Evolutionary conservation across 768 basidiomycete genomes (phyloP).

Genomic region (Macrolepiota dolichaula): DNA sequence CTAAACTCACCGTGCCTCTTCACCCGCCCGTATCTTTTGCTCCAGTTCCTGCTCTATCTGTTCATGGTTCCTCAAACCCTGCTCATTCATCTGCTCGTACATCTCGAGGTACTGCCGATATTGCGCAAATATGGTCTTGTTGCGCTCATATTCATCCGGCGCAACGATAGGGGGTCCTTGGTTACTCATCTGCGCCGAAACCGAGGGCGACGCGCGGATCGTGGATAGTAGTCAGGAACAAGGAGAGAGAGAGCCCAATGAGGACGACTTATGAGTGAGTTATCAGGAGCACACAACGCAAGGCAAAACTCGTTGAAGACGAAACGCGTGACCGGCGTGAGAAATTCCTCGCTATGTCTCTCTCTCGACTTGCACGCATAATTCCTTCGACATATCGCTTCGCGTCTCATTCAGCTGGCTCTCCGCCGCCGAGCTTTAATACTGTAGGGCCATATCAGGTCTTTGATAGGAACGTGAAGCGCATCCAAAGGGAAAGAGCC

Average conservation of each 20-base stretch:
- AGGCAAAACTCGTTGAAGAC: not conserved
- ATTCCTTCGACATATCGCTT: slow-evolving; percentile 31
- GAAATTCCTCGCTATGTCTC: slow-evolving; percentile 18
- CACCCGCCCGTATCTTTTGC: slow-evolving; percentile 35
- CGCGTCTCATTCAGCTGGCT: slow-evolving; percentile 46
- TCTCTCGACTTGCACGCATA: slow-evolving; percentile 17
- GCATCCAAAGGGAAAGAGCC: slow-evolving; percentile 73
- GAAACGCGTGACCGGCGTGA: slow-evolving; percentile 3
- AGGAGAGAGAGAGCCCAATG: not conserved
- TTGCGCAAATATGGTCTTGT: slow-evolving; percentile 5
- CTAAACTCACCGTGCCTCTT: slow-evolving; percentile 42
- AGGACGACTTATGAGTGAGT: not conserved
- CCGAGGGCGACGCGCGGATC: slow-evolving; percentile 3
- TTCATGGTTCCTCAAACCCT: slow-evolving; percentile 29
- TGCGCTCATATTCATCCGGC: slow-evolving; percentile 14
- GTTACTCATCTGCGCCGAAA: slow-evolving; percentile 1
- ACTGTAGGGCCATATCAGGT: slow-evolving; percentile 71
- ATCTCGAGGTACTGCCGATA: slow-evolving; percentile 25
- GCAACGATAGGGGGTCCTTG: not conserved
- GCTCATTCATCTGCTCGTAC: slow-evolving; percentile 38
- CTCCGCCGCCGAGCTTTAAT: slow-evolving; percentile 36
- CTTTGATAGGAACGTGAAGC: slow-evolving; percentile 83
- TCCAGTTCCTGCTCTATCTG: slow-evolving; percentile 15
- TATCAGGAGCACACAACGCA: not conserved
- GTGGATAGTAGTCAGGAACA: not conserved